Conservation (phyloP, 2,329 filamentous ascomycete species). For the Aspergillus tubingensis region DNA sequence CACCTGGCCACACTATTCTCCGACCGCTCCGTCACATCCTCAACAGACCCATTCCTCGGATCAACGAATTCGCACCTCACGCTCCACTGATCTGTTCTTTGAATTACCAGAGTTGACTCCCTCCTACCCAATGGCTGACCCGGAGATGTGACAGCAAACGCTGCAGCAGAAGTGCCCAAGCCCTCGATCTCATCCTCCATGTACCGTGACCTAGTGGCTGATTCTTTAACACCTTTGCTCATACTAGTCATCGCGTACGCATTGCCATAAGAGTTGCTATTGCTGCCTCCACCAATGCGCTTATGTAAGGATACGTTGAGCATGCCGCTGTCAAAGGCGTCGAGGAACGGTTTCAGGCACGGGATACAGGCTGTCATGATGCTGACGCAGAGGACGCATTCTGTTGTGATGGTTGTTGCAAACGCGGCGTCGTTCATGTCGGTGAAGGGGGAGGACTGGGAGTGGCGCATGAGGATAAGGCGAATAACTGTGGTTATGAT, state of each 20-base stretch:
- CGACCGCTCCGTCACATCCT: background rate
- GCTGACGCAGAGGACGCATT: constrained; percentile 3
- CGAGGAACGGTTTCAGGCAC: constrained; percentile 3
- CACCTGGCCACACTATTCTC: background rate
- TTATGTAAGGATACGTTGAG: background rate
- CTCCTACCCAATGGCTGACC: background rate
- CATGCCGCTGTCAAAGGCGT: constrained; percentile 4
- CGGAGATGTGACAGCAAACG: background rate
- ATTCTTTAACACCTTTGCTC: background rate
- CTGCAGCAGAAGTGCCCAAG: background rate
- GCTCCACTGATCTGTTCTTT: constrained; percentile 2
- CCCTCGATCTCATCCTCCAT: background rate
- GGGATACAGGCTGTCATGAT: constrained; percentile 2
- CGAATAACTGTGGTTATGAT: background rate
- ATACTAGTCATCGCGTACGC: background rate
- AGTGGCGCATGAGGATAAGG: background rate
- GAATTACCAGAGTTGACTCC: background rate
- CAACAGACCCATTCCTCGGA: background rate
- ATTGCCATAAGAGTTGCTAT: background rate
- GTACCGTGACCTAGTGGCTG: background rate
- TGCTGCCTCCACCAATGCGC: background rate
- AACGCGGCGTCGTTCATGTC: background rate
- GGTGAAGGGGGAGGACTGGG: background rate
- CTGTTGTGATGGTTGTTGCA: background rate
- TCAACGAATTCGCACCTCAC: background rate